These are phyloP conservation scores for Schizonepeta tenuifolia DNA, from an alignment of 257 asterid genomes.

Conservation along the genomic window DNA sequence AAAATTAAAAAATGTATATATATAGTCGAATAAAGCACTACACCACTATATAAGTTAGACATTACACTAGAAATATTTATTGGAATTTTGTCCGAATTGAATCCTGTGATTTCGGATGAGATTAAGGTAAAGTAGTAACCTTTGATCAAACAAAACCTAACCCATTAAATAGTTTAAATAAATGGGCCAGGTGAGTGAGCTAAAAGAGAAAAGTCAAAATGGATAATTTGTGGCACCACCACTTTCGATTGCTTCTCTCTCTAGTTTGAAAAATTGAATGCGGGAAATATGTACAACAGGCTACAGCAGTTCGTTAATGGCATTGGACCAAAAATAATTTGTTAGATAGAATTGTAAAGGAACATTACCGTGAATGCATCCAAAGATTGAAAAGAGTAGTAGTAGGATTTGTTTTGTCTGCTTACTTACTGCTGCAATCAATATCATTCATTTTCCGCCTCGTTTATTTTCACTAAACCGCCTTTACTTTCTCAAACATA, in stretches of 20 bases:
- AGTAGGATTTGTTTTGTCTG: background rate
- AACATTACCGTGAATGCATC: too few species aligned
- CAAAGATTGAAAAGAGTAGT: too few species aligned
- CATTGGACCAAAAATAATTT: too few species aligned
- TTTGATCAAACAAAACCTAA: background rate
- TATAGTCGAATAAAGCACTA: too few species aligned
- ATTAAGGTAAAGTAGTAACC: conserved; percentile 28
- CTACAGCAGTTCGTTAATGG: too few species aligned
- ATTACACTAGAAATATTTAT: too few species aligned
- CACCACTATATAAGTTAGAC: too few species aligned
- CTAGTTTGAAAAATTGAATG: too few species aligned
- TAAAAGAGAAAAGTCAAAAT: background rate
- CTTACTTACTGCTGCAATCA: background rate
- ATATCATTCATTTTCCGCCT: background rate
- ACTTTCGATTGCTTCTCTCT: background rate
- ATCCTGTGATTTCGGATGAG: conserved; percentile 46
- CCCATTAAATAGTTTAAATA: background rate
- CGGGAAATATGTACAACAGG: too few species aligned
- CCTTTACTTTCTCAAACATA: conserved; percentile 9
- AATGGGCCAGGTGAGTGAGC: background rate
- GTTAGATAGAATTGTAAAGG: too few species aligned
- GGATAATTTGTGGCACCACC: background rate
- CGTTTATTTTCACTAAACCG: conserved; percentile 6
- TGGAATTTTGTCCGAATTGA: background rate
- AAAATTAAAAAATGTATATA: too few species aligned